These are phyloP conservation scores for Hymenoscyphus albidus DNA, from an alignment of 2,329 filamentous ascomycete genomes.

Conservation along the genomic window DNA sequence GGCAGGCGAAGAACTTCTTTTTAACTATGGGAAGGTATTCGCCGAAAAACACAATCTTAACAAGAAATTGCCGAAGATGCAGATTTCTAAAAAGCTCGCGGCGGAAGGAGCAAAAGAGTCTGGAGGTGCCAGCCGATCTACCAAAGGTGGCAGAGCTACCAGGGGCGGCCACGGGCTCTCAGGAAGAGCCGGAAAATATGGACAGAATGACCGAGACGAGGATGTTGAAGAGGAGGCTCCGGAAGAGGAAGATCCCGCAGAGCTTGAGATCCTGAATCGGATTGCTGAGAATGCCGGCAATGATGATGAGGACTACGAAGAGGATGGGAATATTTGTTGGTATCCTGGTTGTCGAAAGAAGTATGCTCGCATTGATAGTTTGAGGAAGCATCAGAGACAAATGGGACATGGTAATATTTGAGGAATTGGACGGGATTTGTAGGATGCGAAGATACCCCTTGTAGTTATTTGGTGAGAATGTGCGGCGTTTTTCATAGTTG, in stretches of 20 bases:
- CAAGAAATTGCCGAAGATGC: constrained; percentile 39
- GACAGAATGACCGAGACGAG: not conserved
- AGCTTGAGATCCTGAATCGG: not conserved
- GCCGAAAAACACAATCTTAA: constrained; percentile 49
- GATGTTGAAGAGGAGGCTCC: not conserved
- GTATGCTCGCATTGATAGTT: not conserved
- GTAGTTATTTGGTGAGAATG: too few species aligned
- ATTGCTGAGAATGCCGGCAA: not conserved
- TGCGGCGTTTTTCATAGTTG: too few species aligned
- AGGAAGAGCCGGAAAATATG: not conserved
- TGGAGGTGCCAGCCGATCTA: not conserved
- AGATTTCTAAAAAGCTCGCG: not conserved
- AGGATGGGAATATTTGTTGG: not conserved
- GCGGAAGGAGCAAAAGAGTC: not conserved
- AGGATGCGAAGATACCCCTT: too few species aligned
- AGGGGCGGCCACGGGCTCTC: not conserved
- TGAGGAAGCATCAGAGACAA: not conserved
- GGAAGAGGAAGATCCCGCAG: not conserved
- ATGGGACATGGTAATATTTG: too few species aligned
- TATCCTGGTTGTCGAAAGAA: not conserved
- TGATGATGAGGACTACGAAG: constrained; percentile 1
- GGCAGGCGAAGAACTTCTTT: constrained; percentile 73
- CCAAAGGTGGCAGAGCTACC: not conserved
- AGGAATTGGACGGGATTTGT: too few species aligned
- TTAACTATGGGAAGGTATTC: constrained; percentile 72